These are phyloP conservation scores for Penicillium silybi DNA, from an alignment of 495 filamentous ascomycete species.

Conservation along the genomic window DNA sequence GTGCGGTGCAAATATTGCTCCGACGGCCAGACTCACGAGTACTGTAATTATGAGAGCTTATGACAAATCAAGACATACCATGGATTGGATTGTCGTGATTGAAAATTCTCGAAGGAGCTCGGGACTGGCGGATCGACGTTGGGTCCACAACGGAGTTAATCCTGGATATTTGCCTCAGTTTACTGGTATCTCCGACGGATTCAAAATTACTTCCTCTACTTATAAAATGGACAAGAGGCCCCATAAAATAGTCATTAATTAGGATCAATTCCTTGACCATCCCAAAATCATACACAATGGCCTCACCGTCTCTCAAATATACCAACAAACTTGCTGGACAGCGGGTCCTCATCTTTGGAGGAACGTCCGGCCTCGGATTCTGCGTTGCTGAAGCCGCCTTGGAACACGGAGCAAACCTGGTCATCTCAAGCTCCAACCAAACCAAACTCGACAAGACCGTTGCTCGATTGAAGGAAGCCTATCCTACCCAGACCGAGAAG, in stretches of 20 bases:
- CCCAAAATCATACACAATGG: slow-evolving; percentile 1
- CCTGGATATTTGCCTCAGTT: not conserved
- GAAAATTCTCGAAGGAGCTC: no score
- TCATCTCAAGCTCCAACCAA: slow-evolving; percentile 51
- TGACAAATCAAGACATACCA: no score
- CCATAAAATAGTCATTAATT: not conserved
- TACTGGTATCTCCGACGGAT: not conserved
- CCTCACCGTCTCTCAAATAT: slow-evolving; percentile 11
- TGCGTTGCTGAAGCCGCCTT: slow-evolving; percentile 50
- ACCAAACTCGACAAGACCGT: slow-evolving; percentile 41
- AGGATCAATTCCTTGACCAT: not conserved
- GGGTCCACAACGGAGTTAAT: not conserved
- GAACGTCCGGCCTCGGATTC: slow-evolving; percentile 52
- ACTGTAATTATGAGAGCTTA: no score
- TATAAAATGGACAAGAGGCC: not conserved
- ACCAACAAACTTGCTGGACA: slow-evolving; percentile 17
- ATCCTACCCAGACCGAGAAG: slow-evolving; percentile 24
- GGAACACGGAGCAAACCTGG: slow-evolving; percentile 48
- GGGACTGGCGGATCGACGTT: no score
- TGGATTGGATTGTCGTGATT: no score
- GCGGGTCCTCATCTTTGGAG: slow-evolving; percentile 51
- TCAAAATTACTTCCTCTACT: not conserved
- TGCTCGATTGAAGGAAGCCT: slow-evolving; percentile 31
- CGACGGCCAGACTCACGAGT: not conserved
- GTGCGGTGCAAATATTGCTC: not conserved